Percentiles rank a stretch among this genome's conserved stretches.
Evolutionary conservation across 2,329 filamentous ascomycete genomes (phyloP).

Genomic region (Curvularia verruculosa): DNA sequence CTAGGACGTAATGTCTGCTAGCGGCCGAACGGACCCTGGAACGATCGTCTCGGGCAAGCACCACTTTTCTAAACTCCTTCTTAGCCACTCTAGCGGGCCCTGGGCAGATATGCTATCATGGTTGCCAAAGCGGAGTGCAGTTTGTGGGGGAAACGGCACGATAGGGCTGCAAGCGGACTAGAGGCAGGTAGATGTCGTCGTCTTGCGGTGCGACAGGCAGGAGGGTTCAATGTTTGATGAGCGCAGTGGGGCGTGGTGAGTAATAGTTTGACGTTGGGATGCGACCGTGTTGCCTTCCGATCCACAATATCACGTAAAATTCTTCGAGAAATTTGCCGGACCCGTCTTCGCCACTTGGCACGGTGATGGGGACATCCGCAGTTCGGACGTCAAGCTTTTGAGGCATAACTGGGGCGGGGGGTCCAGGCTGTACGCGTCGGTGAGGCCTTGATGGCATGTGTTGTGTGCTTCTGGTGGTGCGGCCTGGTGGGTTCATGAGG

Average conservation of each 20-base stretch:
- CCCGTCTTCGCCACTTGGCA: slow-evolving; percentile 31
- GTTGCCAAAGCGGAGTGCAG: slow-evolving; percentile 31
- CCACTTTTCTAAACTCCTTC: slow-evolving; percentile 5
- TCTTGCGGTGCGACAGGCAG: slow-evolving; percentile 14
- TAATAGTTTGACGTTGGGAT: slow-evolving; percentile 35
- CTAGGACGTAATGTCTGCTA: slow-evolving; percentile 31
- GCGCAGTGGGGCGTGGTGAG: slow-evolving; percentile 35
- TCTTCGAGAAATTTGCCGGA: slow-evolving; percentile 35
- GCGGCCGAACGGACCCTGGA: slow-evolving; percentile 31
- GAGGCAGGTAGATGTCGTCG: slow-evolving; percentile 12
- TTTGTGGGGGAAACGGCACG: slow-evolving; percentile 28
- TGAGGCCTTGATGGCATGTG: background rate
- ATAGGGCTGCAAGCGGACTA: slow-evolving; percentile 28
- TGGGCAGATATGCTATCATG: slow-evolving; percentile 13
- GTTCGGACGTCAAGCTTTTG: slow-evolving; percentile 1
- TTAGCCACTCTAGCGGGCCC: slow-evolving; percentile 10
- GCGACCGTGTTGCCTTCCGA: slow-evolving; percentile 25
- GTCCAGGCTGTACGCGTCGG: background rate
- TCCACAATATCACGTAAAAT: slow-evolving; percentile 43
- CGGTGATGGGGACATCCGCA: slow-evolving; percentile 19
- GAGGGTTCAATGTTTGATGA: slow-evolving; percentile 25
- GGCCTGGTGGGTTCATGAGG: slow-evolving; percentile 7
- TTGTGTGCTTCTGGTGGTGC: background rate
- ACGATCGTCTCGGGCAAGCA: slow-evolving; percentile 21
- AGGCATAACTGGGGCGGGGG: background rate